Evolutionary conservation across 768 basidiomycete genomes (phyloP), one percentile per base, ranked within the genome.

Genomic region (Lactarius sanguifluus): DNA sequence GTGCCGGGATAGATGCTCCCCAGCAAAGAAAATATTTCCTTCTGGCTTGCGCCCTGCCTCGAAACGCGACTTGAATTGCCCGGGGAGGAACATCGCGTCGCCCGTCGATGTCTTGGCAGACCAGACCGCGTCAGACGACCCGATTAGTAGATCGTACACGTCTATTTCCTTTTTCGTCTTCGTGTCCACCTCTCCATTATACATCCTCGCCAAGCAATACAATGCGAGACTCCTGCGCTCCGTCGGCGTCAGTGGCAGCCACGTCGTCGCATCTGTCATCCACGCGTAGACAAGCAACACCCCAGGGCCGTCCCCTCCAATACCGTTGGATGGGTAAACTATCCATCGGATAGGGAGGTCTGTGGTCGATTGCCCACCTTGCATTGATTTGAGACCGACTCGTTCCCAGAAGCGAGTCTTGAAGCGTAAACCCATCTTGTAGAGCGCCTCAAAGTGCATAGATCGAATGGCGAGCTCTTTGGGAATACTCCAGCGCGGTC

Each of bases 51-150:
- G 69, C 12, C 69, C 68, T 2, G 63, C 63, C 23, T 72, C 72
- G 47, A 74, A 71, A 45, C 68, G 69, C 2, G 69, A 54, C 8
- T 50, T 20, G 34, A 74, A 73, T 43, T 75, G 74, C n/a, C 74
- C 74, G 0, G 74, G 74, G 52, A 74, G 62, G 64, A 74, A 75
- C 71, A 74, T 75, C 7, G 74, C 74, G 25, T 73, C 74, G 20
- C 74, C 74, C 34, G 73, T 72, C 18, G 71, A 65, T 36, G 60
- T 67, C 23, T 65, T 61, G 25, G 67, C 61, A 10, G 73, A 72
- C 74, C 74, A 75, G 34, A 56, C 69, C n/a, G 71, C 67, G 38
- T 73, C 74, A 25, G 68, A 65, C 10, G 71, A 64, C 13, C 45
- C 64, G 32, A 73, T 61, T 50, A 74, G 64, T 41, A 73, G 71